Evolutionary conservation across 192 early-diverging fungal genomes (phyloP).

Genomic region (Backusella westeae): DNA sequence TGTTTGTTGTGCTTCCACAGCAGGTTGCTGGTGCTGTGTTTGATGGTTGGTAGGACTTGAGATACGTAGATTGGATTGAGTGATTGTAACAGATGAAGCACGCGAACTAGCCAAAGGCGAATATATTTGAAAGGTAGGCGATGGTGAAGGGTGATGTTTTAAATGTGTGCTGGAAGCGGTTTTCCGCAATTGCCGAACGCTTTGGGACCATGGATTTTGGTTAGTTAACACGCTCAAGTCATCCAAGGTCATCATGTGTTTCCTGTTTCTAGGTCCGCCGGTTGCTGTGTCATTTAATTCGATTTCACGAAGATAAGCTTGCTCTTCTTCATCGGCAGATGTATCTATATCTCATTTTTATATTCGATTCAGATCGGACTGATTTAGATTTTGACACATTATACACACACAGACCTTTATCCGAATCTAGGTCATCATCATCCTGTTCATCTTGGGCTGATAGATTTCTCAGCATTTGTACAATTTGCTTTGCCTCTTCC

Average conservation of each 20-base stretch:
- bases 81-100: conserved; percentile 7
- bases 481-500: conserved; percentile 27
- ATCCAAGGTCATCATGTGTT: neutral
- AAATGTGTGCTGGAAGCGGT: neutral
- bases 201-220: neutral
- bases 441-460: conserved; percentile 19
- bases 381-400: neutral
- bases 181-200: neutral
- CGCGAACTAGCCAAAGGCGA: neutral
- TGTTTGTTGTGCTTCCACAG: conserved; percentile 18
- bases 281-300: conserved; percentile 1
- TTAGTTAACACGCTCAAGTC: neutral
- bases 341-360: neutral
- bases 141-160: neutral
- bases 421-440: conserved; percentile 8
- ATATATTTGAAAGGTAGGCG: neutral
- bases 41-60: conserved; percentile 1
- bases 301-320: conserved; percentile 33
- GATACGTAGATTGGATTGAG: neutral
- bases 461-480: conserved; percentile 25
- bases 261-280: neutral
- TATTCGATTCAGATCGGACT: neutral
- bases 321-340: conserved; percentile 32
- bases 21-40: conserved; percentile 27
- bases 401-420: neutral